phyloP scores from a whole-genome alignment of 2,329 filamentous ascomycete species.

The Tolypocladium nubicola region DNA sequence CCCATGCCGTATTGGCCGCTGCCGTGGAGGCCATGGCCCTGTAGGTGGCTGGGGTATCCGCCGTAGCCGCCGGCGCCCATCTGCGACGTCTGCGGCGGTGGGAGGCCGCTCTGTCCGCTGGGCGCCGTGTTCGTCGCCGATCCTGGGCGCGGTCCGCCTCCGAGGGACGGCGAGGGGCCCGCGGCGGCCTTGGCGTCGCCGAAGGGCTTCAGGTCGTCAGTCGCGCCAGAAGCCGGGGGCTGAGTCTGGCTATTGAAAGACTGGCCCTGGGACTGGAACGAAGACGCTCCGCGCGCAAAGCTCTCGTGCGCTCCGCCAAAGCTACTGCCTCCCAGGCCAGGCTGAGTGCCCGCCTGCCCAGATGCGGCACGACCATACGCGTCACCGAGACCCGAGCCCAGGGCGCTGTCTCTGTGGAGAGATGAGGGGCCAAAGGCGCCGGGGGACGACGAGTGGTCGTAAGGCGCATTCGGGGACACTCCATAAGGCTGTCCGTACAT shows the following conservation, averaged over 20 bases:
- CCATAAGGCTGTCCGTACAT: conserved; percentile 48
- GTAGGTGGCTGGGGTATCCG: conserved; percentile 44
- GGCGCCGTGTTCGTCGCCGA: conserved; percentile 45
- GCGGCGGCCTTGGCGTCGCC: conserved; percentile 42
- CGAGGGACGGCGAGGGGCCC: conserved; percentile 46
- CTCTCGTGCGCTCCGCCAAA: conserved; percentile 45
- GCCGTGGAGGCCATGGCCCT: conserved; percentile 42
- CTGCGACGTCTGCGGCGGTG: conserved; percentile 44
- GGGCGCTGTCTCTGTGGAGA: conserved; percentile 39
- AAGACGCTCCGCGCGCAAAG: conserved; percentile 40
- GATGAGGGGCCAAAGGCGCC: conserved; percentile 44
- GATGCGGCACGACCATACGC: conserved; percentile 39
- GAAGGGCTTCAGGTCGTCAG: conserved; percentile 49
- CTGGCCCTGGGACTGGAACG: conserved; percentile 46
- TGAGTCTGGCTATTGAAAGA: conserved; percentile 41
- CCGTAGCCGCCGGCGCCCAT: conserved; percentile 41
- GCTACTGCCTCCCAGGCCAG: conserved; percentile 37
- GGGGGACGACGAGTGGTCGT: conserved; percentile 45
- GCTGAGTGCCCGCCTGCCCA: conserved; percentile 38
- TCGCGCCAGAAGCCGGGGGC: conserved; percentile 27
- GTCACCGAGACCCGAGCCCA: conserved; percentile 41
- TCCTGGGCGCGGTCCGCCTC: conserved; percentile 42
- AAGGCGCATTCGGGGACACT: conserved; percentile 44
- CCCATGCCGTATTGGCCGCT: conserved; percentile 45
- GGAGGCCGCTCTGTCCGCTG: conserved; percentile 39